Conservation (phyloP, 345 rosid species). For the Gossypium sturtianum region DNA sequence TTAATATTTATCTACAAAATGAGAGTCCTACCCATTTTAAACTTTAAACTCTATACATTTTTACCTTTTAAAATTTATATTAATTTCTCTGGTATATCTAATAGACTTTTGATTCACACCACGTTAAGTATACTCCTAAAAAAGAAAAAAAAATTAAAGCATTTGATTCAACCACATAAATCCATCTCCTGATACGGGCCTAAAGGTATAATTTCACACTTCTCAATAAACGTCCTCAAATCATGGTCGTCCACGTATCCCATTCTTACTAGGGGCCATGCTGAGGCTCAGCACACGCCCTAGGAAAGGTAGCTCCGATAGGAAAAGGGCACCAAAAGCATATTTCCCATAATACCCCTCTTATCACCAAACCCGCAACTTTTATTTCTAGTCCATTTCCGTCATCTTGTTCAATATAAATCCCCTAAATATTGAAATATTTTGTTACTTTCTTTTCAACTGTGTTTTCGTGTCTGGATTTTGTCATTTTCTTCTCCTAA, state of each 20-base stretch:
- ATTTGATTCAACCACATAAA: too few species aligned
- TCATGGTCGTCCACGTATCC: not conserved
- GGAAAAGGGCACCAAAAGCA: not conserved
- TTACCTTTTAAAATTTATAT: too few species aligned
- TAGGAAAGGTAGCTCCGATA: too few species aligned
- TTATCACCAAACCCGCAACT: too few species aligned
- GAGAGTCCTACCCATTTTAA: accelerated
- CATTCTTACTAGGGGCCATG: not conserved
- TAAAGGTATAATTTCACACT: not conserved
- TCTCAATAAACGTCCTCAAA: not conserved
- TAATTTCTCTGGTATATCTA: too few species aligned
- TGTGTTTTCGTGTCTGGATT: not conserved
- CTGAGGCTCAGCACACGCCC: not conserved
- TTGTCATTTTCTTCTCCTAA: not conserved
- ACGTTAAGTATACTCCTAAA: too few species aligned
- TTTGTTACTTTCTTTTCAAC: not conserved
- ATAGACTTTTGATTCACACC: too few species aligned
- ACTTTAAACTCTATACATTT: too few species aligned
- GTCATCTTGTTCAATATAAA: not conserved
- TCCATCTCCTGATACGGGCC: too few species aligned
- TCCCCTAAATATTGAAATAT: not conserved
- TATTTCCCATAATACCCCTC: not conserved
- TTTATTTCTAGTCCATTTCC: not conserved
- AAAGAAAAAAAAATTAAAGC: too few species aligned
- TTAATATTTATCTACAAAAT: too few species aligned